Base-by-base conservation (phyloP, 2,329 filamentous ascomycete genomes). In the Colletotrichum aenigma region DNA sequence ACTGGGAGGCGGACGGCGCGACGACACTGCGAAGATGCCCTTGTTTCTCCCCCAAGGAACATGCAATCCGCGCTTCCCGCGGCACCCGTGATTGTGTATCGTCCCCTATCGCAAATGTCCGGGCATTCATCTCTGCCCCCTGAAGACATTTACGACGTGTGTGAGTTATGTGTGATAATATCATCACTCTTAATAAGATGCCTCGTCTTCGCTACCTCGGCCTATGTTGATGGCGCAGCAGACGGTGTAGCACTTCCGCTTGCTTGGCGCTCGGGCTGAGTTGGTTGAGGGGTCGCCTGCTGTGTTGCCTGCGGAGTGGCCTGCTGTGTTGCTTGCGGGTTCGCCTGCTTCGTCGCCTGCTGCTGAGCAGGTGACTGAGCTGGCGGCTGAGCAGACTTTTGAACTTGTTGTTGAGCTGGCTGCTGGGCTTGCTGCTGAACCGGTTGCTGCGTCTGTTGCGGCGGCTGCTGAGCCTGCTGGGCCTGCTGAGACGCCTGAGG, bases 241-340 rank as follows among this genome's bases (percentile, higher is more conserved):
- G 84, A 84, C 34, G 85, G 85, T 10, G 85, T 86, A 43, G 84
- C 85, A 55, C 85, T 87, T 52, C 84, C 83, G 56, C 85, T 87
- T 16, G 84, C 78, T 69, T 86, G 83, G 48, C 85, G 83, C 66
- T 79, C 43, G 6, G 43, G 43, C n/a, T 52, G 43, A 52, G 78
- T 15, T 65, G 78, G 26, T 24, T 52, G 43, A 13, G 43, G 43
- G n/a, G 48, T 64, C 78, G 72, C 81, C 75, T 65, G 78, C 78
- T 79, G 78, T 26, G 82, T 81, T 3, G 18, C 18, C 38, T 77
- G 79, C 7, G 36, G 68, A n/a, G 55, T 28, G 12, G 67, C 71
- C 38, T 72, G 70, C 66, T 78, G 16, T 30, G 24, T 60, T 69
- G 66, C 76, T 32, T 55, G 76, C 56, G 73, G 60, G n/a, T 79